phyloP scores from a whole-genome alignment of 768 basidiomycete species.

The Nidularia pulvinata region DNA sequence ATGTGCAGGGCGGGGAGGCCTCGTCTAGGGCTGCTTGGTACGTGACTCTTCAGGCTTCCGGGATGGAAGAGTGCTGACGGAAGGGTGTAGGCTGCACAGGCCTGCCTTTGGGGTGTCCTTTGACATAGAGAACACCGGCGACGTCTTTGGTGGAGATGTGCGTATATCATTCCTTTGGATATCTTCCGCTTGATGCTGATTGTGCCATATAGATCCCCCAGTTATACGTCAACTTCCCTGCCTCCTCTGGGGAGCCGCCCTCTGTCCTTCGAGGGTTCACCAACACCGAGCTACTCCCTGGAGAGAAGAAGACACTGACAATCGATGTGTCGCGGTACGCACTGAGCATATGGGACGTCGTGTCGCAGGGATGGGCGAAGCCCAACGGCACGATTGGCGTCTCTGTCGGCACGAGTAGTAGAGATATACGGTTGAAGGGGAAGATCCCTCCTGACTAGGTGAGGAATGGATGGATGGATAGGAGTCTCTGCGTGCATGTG shows the following conservation, averaged over 20 bases:
- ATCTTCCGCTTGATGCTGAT: not conserved
- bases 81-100: constrained; percentile 55
- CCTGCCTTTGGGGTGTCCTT: constrained; percentile 67
- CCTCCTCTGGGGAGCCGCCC: constrained; percentile 67
- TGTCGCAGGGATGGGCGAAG: constrained; percentile 71
- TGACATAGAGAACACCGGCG: constrained; percentile 64
- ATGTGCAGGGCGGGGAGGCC: constrained; percentile 44
- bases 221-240: constrained; percentile 71
- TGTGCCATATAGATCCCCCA: constrained; percentile 56
- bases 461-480: not conserved
- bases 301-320: constrained; percentile 41
- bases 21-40: constrained; percentile 58
- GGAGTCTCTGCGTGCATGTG: no score
- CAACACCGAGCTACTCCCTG: constrained; percentile 48
- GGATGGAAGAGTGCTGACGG: not conserved
- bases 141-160: constrained; percentile 64
- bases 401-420: constrained; percentile 68
- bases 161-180: constrained; percentile 6
- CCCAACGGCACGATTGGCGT: constrained; percentile 65
- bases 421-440: constrained; percentile 56
- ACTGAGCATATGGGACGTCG: constrained; percentile 76
- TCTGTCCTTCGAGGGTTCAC: constrained; percentile 72
- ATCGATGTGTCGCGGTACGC: constrained; percentile 70
- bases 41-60: constrained; percentile 2
- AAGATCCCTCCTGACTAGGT: constrained; percentile 17